A percentile compares a stretch with the other conserved stretches of the same genome.
phyloP scores from a whole-genome alignment of 345 rosid species.

The Dipteronia sinensis region DNA sequence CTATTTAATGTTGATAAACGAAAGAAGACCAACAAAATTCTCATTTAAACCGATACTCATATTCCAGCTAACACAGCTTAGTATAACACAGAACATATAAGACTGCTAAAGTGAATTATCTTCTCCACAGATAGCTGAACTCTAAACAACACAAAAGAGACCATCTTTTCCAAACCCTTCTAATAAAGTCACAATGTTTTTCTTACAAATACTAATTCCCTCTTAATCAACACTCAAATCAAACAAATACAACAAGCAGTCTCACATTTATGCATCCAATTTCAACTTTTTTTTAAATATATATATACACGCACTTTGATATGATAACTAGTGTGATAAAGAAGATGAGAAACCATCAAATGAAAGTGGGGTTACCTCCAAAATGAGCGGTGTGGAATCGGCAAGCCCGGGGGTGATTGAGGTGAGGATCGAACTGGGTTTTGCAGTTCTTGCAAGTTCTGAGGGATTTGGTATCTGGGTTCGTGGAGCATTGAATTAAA shows the following conservation, averaged over 20 bases:
- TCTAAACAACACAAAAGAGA: background rate
- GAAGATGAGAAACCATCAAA: background rate
- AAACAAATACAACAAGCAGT: background rate
- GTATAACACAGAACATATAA: background rate
- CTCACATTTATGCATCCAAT: background rate
- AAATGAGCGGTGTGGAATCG: slow-evolving; percentile 90
- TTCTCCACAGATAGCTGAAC: background rate
- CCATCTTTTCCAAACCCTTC: background rate
- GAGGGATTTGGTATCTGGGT: slow-evolving; percentile 20
- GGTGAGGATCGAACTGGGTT: slow-evolving; percentile 80
- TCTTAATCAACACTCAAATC: background rate
- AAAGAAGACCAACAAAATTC: background rate
- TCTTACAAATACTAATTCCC: background rate
- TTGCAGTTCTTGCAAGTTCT: slow-evolving; percentile 95
- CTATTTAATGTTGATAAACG: background rate
- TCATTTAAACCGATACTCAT: background rate
- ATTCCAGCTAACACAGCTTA: background rate
- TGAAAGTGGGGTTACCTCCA: slow-evolving; percentile 57
- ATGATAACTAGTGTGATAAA: background rate
- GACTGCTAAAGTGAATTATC: background rate
- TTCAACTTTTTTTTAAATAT: too few species aligned
- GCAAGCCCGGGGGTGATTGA: slow-evolving; percentile 78
- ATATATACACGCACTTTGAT: too few species aligned
- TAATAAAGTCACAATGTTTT: background rate
- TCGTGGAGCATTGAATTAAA: slow-evolving; percentile 21